Evolutionary conservation across 2,329 filamentous ascomycete genomes (phyloP).

Genomic region (Davidsoniella australis): DNA sequence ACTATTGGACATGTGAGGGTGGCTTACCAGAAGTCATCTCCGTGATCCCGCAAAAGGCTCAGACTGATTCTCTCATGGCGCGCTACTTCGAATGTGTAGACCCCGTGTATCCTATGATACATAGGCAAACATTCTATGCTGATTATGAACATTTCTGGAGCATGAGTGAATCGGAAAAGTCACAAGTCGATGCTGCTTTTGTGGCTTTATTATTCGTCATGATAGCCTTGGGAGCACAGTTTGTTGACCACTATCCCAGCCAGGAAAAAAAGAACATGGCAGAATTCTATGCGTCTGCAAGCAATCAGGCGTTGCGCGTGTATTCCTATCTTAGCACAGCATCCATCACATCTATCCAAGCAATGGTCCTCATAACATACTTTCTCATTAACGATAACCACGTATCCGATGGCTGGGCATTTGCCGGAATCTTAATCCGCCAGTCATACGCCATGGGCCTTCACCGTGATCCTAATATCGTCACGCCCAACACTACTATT

Average conservation of each 20-base stretch:
- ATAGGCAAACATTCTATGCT: conserved; percentile 56
- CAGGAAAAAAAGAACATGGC: conserved; percentile 56
- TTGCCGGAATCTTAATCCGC: conserved; percentile 58
- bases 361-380: conserved; percentile 66
- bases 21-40: conserved; percentile 59
- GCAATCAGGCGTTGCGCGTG: conserved; percentile 59
- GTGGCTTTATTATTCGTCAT: conserved; percentile 61
- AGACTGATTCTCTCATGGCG: conserved; percentile 51
- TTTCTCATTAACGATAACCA: conserved; percentile 80
- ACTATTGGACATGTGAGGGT: conserved; percentile 70
- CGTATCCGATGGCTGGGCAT: conserved; percentile 67
- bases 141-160: conserved; percentile 70
- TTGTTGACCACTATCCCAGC: conserved; percentile 42
- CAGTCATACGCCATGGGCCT: conserved; percentile 71
- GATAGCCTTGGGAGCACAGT: conserved; percentile 63
- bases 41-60: conserved; percentile 57
- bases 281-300: conserved; percentile 66
- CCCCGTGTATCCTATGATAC: conserved; percentile 66
- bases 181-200: conserved; percentile 46
- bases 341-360: conserved; percentile 55
- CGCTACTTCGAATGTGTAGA: conserved; percentile 57
- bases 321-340: conserved; percentile 62
- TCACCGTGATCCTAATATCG: conserved; percentile 62
- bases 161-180: conserved; percentile 37
- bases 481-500: conserved; percentile 44